A percentile compares a stretch with the other conserved stretches of the same genome.
Conservation (phyloP, 179 eudicot genomes). For the Carnegiea gigantea region DNA sequence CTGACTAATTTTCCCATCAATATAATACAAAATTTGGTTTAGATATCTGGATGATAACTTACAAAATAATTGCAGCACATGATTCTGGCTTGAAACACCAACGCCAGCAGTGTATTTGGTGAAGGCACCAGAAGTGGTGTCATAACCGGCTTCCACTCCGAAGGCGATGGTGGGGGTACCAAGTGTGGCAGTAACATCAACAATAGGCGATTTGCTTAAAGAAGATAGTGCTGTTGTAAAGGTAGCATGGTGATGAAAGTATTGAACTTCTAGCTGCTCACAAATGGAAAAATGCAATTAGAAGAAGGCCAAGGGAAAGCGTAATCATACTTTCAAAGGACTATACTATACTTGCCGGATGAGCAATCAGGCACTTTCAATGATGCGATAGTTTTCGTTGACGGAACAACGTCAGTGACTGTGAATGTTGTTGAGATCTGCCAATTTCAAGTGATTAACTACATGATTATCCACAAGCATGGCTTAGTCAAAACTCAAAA, state of each 20-base stretch:
- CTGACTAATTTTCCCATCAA: neutral
- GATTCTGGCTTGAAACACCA: constrained; percentile 77
- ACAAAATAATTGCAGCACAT: constrained; percentile 72
- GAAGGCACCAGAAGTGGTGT: constrained; percentile 61
- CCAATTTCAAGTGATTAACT: constrained; percentile 16
- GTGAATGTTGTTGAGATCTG: constrained; percentile 78
- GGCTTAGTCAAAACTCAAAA: neutral
- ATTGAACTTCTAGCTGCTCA: constrained; percentile 79
- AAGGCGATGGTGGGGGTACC: constrained; percentile 87
- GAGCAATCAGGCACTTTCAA: constrained; percentile 63
- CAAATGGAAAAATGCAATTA: neutral
- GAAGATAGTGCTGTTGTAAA: constrained; percentile 60
- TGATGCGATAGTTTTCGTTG: constrained; percentile 72
- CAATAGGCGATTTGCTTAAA: constrained; percentile 61
- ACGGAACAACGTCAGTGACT: constrained; percentile 57
- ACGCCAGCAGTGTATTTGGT: constrained; percentile 89
- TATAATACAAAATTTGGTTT: neutral
- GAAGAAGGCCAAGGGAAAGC: neutral
- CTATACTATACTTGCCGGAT: constrained; percentile 56
- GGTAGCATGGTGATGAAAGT: constrained; percentile 84
- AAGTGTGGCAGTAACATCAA: constrained; percentile 75
- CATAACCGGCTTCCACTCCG: constrained; percentile 94
- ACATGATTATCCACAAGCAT: neutral
- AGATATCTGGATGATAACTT: constrained; percentile 30
- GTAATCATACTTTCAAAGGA: neutral